These are phyloP conservation scores for Neodidymelliopsis sp. DNA, from an alignment of 2,329 filamentous ascomycete species.

Conservation along the genomic window DNA sequence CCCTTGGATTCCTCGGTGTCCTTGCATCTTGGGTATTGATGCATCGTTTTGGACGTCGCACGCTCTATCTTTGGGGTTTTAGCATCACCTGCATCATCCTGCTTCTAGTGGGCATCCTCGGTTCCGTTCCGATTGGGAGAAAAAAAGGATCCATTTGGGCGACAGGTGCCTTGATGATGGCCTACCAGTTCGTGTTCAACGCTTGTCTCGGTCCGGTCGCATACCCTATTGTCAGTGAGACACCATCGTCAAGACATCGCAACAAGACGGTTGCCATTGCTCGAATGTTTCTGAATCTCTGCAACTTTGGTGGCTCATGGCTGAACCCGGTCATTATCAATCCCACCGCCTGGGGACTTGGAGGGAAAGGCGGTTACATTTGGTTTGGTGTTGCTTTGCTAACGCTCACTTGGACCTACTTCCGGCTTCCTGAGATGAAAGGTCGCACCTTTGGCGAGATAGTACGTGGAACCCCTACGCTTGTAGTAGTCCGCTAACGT, in stretches of 20 bases:
- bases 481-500: neutral
- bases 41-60: constrained; percentile 75
- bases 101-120: constrained; percentile 48
- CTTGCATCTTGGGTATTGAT: constrained; percentile 81
- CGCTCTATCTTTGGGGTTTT: constrained; percentile 76
- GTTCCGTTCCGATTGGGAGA: neutral
- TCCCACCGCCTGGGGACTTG: constrained; percentile 76
- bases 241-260: constrained; percentile 80
- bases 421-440: constrained; percentile 77
- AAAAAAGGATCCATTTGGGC: constrained; percentile 47
- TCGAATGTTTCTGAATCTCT: constrained; percentile 73
- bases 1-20: constrained; percentile 65
- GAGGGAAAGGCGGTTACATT: constrained; percentile 77
- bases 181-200: constrained; percentile 73
- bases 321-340: constrained; percentile 66
- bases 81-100: constrained; percentile 68
- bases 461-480: neutral
- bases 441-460: constrained; percentile 80
- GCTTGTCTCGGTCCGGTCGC: constrained; percentile 84
- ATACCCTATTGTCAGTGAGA: constrained; percentile 83
- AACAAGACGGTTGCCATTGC: constrained; percentile 82
- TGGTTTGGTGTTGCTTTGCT: constrained; percentile 79
- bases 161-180: constrained; percentile 29
- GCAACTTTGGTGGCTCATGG: constrained; percentile 12
- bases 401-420: constrained; percentile 79